Evolutionary conservation across 2,329 filamentous ascomycete genomes (phyloP).

Genomic region (Hypocrella siamensis): DNA sequence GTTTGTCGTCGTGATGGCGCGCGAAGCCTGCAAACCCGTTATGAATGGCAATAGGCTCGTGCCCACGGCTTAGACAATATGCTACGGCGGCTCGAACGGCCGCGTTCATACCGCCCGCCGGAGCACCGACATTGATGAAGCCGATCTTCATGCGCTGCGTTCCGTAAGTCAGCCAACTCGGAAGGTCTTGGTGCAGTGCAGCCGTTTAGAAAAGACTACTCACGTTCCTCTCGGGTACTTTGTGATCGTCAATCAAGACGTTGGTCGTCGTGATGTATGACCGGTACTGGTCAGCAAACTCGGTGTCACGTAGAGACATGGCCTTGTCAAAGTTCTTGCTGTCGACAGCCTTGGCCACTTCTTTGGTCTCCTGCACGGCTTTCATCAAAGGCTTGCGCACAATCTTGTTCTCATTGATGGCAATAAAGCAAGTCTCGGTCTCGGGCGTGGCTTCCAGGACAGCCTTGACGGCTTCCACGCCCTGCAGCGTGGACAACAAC

Average conservation of each 20-base stretch:
- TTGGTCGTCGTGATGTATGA: constrained; percentile 87
- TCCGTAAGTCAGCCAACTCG: constrained; percentile 14
- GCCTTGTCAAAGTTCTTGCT: constrained; percentile 74
- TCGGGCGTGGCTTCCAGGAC: constrained; percentile 80
- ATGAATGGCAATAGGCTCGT: constrained; percentile 82
- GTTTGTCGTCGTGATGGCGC: constrained; percentile 74
- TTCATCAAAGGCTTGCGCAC: constrained; percentile 77
- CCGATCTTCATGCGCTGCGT: constrained; percentile 72
- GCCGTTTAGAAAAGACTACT: constrained; percentile 10
- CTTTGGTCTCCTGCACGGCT: constrained; percentile 73
- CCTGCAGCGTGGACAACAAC: constrained; percentile 83
- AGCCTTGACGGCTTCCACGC: constrained; percentile 84
- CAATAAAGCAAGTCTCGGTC: constrained; percentile 85
- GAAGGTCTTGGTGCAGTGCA: neutral
- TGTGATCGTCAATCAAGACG: constrained; percentile 52
- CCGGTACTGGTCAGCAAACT: constrained; percentile 84
- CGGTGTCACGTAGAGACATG: constrained; percentile 77
- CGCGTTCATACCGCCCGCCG: constrained; percentile 95
- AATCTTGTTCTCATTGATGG: constrained; percentile 96
- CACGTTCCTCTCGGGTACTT: constrained; percentile 57
- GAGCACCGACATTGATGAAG: constrained; percentile 92
- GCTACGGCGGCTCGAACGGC: constrained; percentile 85
- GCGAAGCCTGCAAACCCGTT: constrained; percentile 94
- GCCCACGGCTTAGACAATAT: constrained; percentile 83
- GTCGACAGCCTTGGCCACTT: constrained; percentile 68